Conservation (phyloP, 176 grass and related monocot genomes). For the Thinopyrum elongatum region DNA sequence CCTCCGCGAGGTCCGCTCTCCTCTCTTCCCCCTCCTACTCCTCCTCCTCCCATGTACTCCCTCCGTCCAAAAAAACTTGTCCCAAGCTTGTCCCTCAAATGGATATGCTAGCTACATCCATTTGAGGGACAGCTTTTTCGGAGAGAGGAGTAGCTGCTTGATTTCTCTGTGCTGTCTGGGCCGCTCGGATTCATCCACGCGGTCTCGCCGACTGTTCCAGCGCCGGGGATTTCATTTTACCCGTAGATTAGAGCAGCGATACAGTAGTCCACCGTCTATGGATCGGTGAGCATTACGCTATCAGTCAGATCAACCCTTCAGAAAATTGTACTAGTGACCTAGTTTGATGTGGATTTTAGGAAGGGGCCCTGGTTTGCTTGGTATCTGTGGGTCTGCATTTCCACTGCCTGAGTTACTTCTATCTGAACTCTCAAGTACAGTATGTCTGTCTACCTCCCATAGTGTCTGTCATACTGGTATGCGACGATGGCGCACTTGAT, state of each 20-base stretch:
- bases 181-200: not conserved
- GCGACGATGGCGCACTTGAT: not conserved
- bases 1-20: constrained; percentile 48
- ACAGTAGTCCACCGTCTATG: not conserved
- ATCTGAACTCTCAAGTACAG: not conserved
- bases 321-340: not conserved
- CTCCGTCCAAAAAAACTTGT: too few species aligned
- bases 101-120: too few species aligned
- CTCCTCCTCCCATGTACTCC: too few species aligned
- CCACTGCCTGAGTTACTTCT: not conserved
- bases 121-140: too few species aligned
- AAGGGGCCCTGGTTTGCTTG: not conserved
- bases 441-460: not conserved
- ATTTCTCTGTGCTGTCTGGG: not conserved
- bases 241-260: not conserved
- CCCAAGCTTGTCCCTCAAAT: too few species aligned
- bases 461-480: not conserved
- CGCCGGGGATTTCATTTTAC: not conserved
- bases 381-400: not conserved
- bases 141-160: too few species aligned
- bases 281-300: not conserved
- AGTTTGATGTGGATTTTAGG: not conserved
- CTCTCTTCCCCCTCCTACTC: not conserved
- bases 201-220: not conserved
- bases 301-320: not conserved